Base-by-base conservation (phyloP, 805 yeast genomes). In the Saccharomycopsis schoenii region DNA sequence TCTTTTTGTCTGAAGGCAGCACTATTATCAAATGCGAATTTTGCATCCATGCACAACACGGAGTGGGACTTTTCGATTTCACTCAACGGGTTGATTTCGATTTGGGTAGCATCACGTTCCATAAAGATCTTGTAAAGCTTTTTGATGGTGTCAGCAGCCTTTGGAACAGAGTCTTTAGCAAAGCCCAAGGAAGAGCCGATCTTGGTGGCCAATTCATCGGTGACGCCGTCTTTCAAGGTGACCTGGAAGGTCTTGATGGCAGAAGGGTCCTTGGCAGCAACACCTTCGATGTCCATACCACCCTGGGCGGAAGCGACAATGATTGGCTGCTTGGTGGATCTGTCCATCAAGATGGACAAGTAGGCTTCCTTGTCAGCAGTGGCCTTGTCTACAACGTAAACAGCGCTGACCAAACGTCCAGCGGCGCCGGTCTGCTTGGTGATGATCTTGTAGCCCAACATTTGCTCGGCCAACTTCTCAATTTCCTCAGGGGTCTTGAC, bases 201-300 rank as follows among this genome's bases (percentile, higher is more conserved):
- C 69, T 86, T 82, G 61, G 76, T 70, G 60, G 97, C 97, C 68
- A 85, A 78, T 65, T 78, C 80, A 68, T 84, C 88, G 67, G 93
- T 84, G 71, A 94, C 88, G 72, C 97, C 97, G 60, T 77, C 76
- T 62, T 85, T 81, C 68, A 89, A 80, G 68, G 87, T 85, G 63
- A 94, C 84, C 66, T 87, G 80, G 82, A 85, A 90, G 67, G 93
- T 85, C 78, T 89, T 86, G 79, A 94, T 94, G 68, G 96, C 96
- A 61, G 83, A 83, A 60, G 99, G 99, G 75, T 83, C 86, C 69
- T 81, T 84, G 68, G 85, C 86, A 64, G 99, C 99, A 68, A 94
- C 98, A 74, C 96, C 97, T 81, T 94, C 99, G 71, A 94, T 94
- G 79, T 94, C 97, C 96, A 94, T 92, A 80, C 99, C 99, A 80